Evolutionary conservation across 169 alveolate species (phyloP), one percentile per base, ranked within the genome.

Genomic region (Amoebophrya sp.): DNA sequence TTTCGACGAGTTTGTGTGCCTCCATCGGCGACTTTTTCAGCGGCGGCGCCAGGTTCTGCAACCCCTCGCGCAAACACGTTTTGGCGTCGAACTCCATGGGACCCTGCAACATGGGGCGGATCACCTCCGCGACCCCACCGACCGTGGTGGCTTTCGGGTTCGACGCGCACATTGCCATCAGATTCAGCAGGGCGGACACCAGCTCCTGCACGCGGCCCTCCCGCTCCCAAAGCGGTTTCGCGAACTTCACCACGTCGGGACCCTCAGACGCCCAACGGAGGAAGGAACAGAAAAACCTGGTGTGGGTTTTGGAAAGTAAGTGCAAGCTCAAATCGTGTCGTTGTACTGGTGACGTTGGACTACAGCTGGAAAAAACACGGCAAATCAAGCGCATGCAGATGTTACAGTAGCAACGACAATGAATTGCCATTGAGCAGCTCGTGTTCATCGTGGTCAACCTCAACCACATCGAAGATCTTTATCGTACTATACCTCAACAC

Each of bases 211-310:
- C 18, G 39, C 83, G 29, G 29, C 10, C 38, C 35, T 66, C 83
- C 32, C 35, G 2, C 35, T 66, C 83, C 83, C 83, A 66, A 0
- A 66, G 83, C 10, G 12, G 83, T 25, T 66, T 66, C 38, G 83
- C 83, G 10, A 25, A 25, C 35, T 66, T 66, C 38, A 66, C 83
- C 38, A 66, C 83, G 29, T 66, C 83, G 7, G 83, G 83, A 0
- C 83, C 83, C 83, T 66, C 83, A 7, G 39, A 25, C 29, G 83
- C 83, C 83, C 83, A 66, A n/a, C 83, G 83, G 39, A 66, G 35
- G 83, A 66, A 66, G 10, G 83, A 66, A n/a, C 83, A 66, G 83
- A 66, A 66, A 66, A 66, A 66, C 83, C n/a, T n/a, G n/a, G n/a
- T n/a, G n/a, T n/a, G n/a, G n/a, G n/a, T 12, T 41, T 41, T 41